phyloP scores from a whole-genome alignment of 192 early-diverging fungal species.

The Spizellomyces punctatus region DNA sequence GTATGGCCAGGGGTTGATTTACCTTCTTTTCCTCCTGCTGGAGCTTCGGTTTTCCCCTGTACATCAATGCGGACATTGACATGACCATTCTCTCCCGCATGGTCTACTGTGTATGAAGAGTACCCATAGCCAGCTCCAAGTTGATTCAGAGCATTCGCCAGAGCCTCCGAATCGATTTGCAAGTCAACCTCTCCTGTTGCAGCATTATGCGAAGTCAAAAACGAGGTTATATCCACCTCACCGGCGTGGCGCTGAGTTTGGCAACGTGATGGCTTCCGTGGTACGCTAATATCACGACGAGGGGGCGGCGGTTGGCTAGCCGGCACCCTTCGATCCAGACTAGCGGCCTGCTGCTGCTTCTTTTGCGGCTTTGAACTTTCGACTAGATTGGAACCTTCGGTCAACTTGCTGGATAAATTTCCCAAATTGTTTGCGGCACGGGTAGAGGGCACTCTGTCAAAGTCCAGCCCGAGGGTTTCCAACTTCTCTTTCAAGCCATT shows the following conservation, averaged over 20 bases:
- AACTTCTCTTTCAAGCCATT: too few species aligned
- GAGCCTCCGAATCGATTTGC: constrained; percentile 18
- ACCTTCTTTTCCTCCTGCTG: neutral
- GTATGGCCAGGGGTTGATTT: neutral
- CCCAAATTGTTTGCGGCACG: too few species aligned
- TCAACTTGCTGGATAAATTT: too few species aligned
- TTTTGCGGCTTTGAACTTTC: too few species aligned
- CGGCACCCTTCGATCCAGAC: too few species aligned
- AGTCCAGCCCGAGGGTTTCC: too few species aligned
- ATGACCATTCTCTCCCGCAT: neutral
- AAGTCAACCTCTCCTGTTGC: constrained; percentile 8
- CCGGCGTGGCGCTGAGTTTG: neutral
- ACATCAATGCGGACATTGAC: constrained; percentile 13
- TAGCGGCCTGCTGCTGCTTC: too few species aligned
- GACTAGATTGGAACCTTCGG: too few species aligned
- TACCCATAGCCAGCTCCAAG: constrained; percentile 16
- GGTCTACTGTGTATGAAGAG: too few species aligned
- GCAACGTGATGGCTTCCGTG: too few species aligned
- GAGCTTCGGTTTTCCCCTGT: neutral
- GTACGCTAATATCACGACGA: neutral
- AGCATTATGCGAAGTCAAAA: neutral
- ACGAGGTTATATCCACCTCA: constrained; percentile 29
- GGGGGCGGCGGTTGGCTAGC: neutral
- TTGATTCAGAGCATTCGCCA: constrained; percentile 25
- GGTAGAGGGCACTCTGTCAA: too few species aligned